A percentile compares a stretch with the other conserved stretches of the same genome.
Conservation (phyloP, 768 basidiomycete species). For the Lactarius pseudohatsudake region DNA sequence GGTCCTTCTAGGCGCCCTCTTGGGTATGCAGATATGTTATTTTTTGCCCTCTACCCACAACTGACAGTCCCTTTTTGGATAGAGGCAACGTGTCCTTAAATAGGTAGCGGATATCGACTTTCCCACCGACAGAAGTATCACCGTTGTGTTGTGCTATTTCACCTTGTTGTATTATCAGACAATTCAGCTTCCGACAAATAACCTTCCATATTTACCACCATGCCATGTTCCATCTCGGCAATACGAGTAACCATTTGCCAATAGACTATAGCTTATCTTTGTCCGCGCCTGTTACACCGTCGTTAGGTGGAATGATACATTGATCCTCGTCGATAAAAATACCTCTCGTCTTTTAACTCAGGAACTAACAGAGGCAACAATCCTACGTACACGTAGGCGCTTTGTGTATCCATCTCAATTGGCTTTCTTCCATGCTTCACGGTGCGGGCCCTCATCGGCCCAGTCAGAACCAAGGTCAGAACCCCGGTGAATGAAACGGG, state of each 20-base stretch:
- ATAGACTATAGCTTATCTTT: background rate
- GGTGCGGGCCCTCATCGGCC: background rate
- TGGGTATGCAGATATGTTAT: background rate
- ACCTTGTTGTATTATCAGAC: background rate
- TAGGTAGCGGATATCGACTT: background rate
- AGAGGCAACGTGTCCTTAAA: background rate
- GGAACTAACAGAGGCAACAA: background rate
- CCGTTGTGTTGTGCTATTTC: background rate
- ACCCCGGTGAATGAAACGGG: too few relatives aligned
- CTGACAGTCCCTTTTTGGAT: background rate
- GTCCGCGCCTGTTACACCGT: background rate
- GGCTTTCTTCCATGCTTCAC: background rate
- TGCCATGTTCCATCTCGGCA: background rate
- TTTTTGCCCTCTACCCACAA: background rate
- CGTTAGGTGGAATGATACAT: background rate
- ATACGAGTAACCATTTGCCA: background rate
- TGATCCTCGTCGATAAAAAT: background rate
- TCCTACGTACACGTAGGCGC: too few relatives aligned
- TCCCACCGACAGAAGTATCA: too few relatives aligned
- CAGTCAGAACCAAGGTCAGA: too few relatives aligned
- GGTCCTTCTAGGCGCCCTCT: slow-evolving; percentile 4
- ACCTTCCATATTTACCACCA: background rate
- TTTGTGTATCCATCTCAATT: background rate
- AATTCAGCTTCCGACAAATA: background rate
- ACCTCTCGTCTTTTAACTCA: background rate